Percentiles rank a stretch among this genome's conserved stretches.
Conservation (phyloP, 2,329 filamentous ascomycete genomes). For the Juglanconis sp. region DNA sequence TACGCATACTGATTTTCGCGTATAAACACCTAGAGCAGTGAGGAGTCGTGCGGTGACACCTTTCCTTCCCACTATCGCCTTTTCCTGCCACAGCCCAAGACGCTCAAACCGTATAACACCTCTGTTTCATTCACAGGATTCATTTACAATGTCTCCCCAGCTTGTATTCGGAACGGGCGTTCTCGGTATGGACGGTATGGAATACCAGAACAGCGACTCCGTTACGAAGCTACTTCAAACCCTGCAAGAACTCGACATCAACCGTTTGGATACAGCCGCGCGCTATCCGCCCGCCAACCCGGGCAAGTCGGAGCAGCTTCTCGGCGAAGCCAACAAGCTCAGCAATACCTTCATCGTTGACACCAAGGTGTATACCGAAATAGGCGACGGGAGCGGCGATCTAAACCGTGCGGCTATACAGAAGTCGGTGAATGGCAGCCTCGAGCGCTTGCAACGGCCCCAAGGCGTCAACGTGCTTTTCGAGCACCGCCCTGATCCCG, state of each 20-base stretch:
- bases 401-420: conserved; percentile 24
- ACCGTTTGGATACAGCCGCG: conserved; percentile 24
- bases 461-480: conserved; percentile 33
- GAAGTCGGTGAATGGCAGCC: conserved; percentile 27
- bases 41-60: background rate
- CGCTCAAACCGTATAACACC: background rate
- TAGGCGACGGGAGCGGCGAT: conserved; percentile 28
- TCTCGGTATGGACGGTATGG: conserved; percentile 26
- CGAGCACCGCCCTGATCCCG: conserved; percentile 32
- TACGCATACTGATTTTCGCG: background rate
- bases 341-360: conserved; percentile 28
- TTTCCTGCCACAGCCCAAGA: background rate
- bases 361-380: conserved; percentile 33
- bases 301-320: conserved; percentile 29
- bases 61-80: background rate
- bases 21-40: background rate
- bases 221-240: conserved; percentile 21
- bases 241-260: conserved; percentile 16
- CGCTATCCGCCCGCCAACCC: conserved; percentile 31
- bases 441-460: conserved; percentile 24
- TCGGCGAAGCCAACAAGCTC: conserved; percentile 26
- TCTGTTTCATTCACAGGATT: background rate
- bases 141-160: conserved; percentile 23
- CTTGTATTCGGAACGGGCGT: conserved; percentile 28
- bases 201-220: conserved; percentile 24